A percentile compares a stretch with the other conserved stretches of the same genome.
These are phyloP conservation scores for Glycine latifolia DNA, from an alignment of 306 rosid genomes.

Conservation along the genomic window DNA sequence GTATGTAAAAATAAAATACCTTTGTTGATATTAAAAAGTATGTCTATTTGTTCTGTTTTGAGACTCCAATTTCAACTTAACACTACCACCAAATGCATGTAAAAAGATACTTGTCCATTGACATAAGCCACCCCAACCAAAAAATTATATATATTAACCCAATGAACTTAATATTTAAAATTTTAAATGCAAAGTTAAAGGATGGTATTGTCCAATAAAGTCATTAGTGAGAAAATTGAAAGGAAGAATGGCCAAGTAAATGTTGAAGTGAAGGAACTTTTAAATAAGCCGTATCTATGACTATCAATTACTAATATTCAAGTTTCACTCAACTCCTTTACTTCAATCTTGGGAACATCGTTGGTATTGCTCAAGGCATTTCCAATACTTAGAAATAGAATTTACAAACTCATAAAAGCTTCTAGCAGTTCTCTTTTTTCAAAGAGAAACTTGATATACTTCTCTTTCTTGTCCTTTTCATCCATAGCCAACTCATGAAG, in stretches of 20 bases:
- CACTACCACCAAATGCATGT: neutral
- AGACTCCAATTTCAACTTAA: neutral
- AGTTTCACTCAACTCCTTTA: conserved; percentile 42
- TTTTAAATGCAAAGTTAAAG: conserved; percentile 1
- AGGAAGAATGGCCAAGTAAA: conserved; percentile 30
- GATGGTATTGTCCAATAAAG: neutral
- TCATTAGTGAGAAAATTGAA: neutral
- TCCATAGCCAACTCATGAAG: no score
- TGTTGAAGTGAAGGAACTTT: conserved; percentile 15
- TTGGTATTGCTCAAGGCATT: conserved; percentile 44
- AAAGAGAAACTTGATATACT: no score
- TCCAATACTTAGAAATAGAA: conserved; percentile 56
- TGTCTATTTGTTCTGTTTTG: neutral
- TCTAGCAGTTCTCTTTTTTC: no score
- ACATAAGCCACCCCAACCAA: neutral
- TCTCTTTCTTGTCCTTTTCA: no score
- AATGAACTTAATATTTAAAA: neutral
- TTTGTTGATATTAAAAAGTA: neutral
- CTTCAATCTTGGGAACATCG: conserved; percentile 51
- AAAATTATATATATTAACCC: neutral
- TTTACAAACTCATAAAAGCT: no score
- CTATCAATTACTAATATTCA: neutral
- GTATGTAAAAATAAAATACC: neutral
- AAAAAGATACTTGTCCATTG: neutral
- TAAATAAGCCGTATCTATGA: conserved; percentile 16